These are phyloP conservation scores for Mycena pura DNA, from an alignment of 768 basidiomycete species.

Conservation along the genomic window DNA sequence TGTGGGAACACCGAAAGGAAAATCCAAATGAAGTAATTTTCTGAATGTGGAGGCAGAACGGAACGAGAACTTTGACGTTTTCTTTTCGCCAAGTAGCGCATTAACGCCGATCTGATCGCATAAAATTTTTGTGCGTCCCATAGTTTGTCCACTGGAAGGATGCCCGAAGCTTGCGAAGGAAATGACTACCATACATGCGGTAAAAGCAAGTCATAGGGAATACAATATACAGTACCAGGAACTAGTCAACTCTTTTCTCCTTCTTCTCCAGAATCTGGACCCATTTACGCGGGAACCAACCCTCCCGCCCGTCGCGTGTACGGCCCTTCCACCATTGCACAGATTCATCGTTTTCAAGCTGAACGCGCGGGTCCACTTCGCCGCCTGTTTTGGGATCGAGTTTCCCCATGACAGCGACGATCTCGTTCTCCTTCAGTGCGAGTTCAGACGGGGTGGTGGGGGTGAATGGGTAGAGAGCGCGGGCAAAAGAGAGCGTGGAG, in stretches of 20 bases:
- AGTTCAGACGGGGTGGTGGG: constrained; percentile 81
- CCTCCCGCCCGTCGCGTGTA: constrained; percentile 88
- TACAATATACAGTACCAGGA: background rate
- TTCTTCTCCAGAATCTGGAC: constrained; percentile 72
- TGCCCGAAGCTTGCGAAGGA: too few species aligned
- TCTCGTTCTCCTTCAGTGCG: constrained; percentile 84
- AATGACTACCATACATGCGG: background rate
- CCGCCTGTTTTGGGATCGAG: constrained; percentile 71
- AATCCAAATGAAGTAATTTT: too few species aligned
- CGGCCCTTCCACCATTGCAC: constrained; percentile 89
- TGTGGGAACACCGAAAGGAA: too few species aligned
- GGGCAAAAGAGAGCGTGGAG: constrained; percentile 79
- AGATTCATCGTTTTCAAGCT: constrained; percentile 57
- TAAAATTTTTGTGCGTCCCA: too few species aligned
- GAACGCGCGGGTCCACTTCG: constrained; percentile 70
- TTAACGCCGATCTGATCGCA: too few species aligned
- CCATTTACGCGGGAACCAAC: constrained; percentile 95
- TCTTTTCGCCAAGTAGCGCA: too few species aligned
- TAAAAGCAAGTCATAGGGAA: background rate
- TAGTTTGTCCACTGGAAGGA: too few species aligned
- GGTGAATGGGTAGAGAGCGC: constrained; percentile 80
- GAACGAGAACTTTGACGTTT: too few species aligned
- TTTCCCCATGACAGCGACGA: constrained; percentile 90
- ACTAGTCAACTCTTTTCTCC: constrained; percentile 33
- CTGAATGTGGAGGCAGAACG: too few species aligned